phyloP scores from a whole-genome alignment of 2,329 filamentous ascomycete species.

The Hymenoscyphus scutula region DNA sequence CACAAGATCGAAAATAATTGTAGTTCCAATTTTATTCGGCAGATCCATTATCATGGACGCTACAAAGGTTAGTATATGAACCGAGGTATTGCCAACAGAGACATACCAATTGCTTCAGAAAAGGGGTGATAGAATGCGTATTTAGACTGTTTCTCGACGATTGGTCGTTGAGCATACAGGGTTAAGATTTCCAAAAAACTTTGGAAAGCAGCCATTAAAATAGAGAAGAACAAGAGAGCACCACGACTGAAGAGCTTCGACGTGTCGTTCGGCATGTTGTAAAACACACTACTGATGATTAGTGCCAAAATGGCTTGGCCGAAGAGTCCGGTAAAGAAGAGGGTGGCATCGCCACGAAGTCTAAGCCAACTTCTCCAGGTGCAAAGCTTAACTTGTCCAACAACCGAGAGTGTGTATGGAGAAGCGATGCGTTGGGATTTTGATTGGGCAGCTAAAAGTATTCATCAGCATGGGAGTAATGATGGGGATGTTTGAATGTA shows the following conservation, averaged over 20 bases:
- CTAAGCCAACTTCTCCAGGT: slow-evolving; percentile 77
- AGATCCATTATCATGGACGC: slow-evolving; percentile 84
- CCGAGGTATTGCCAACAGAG: background rate
- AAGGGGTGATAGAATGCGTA: slow-evolving; percentile 91
- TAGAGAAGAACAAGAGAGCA: slow-evolving; percentile 65
- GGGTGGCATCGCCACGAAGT: slow-evolving; percentile 68
- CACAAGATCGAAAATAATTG: slow-evolving; percentile 71
- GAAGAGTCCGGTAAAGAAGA: slow-evolving; percentile 53
- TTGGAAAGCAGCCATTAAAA: slow-evolving; percentile 64
- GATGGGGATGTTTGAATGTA: slow-evolving; percentile 4
- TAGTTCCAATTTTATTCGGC: slow-evolving; percentile 67
- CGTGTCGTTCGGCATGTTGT: slow-evolving; percentile 53
- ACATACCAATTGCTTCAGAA: slow-evolving; percentile 67
- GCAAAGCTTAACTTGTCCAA: slow-evolving; percentile 77
- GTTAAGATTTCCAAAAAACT: slow-evolving; percentile 65
- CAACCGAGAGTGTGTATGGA: slow-evolving; percentile 77
- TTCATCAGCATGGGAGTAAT: background rate
- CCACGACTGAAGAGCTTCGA: slow-evolving; percentile 61
- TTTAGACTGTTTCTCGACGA: slow-evolving; percentile 84
- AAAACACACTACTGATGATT: slow-evolving; percentile 62
- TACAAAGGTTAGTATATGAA: background rate
- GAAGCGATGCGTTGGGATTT: slow-evolving; percentile 60
- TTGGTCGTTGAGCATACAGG: slow-evolving; percentile 81
- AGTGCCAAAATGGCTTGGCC: slow-evolving; percentile 50
- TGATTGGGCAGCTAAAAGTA: background rate